Percentiles rank a stretch among this genome's conserved stretches.
These are phyloP conservation scores for Lichtheimia ornata DNA, from an alignment of 371 early-diverging fungal genomes.

Conservation along the genomic window DNA sequence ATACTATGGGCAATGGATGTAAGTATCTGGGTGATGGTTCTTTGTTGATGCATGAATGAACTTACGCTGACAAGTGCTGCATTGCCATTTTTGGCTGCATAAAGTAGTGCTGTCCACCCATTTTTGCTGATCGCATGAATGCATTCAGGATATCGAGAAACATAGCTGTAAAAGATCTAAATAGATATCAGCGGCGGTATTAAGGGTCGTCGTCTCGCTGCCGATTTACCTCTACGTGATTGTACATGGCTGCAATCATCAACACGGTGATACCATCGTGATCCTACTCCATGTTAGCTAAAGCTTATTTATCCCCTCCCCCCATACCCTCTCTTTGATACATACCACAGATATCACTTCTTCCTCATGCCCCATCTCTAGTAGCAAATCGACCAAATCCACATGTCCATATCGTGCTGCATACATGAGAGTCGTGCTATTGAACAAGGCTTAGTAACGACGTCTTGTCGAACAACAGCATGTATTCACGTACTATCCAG, in stretches of 20 bases:
- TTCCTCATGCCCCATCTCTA: slow-evolving; percentile 52
- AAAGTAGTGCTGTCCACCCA: slow-evolving; percentile 47
- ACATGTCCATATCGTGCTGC: slow-evolving; percentile 47
- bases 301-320: neutral
- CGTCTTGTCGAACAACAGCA: neutral
- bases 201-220: neutral
- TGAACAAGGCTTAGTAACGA: neutral
- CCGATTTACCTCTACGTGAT: slow-evolving; percentile 42
- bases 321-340: neutral
- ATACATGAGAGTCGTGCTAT: slow-evolving; percentile 52
- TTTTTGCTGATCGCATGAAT: slow-evolving; percentile 53
- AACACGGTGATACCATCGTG: slow-evolving; percentile 50
- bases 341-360: slow-evolving; percentile 52
- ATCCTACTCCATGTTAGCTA: slow-evolving; percentile 24
- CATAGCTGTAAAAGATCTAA: slow-evolving; percentile 51
- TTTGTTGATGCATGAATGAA: neutral
- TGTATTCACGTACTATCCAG: slow-evolving; percentile 38
- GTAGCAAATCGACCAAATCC: slow-evolving; percentile 41
- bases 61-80: slow-evolving; percentile 50
- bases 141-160: slow-evolving; percentile 47
- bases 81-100: slow-evolving; percentile 53
- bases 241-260: slow-evolving; percentile 53
- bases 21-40: neutral
- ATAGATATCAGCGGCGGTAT: neutral
- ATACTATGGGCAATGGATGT: slow-evolving; percentile 26